Evolutionary conservation across 306 rosid genomes (phyloP), one percentile per base, ranked within the genome.

Genomic region (Mimosa bimucronata): DNA sequence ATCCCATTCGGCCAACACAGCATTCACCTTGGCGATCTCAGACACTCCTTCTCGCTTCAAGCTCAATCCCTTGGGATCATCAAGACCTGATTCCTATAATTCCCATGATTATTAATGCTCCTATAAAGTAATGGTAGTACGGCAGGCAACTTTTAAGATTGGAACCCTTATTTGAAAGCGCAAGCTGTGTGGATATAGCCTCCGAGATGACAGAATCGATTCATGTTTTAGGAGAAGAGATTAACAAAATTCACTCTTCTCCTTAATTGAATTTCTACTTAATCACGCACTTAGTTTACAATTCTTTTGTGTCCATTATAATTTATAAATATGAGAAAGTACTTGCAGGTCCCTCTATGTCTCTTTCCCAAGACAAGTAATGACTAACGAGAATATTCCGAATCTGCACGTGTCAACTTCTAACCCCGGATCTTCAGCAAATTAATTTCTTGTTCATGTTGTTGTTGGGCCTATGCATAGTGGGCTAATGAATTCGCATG

Each of bases 1-100:
- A 88, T 94, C 70, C 95, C 91, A 1, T 46, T 94, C 89, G 97
- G 98, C 1, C 64, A 71, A 25, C 97, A 95, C 37, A 74, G 74
- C 72, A 85, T 92, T 75, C 87, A 90, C 57, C 79, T 95, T 75
- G 98, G 94, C 7, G 87, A 88, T 55, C 73, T 82, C 31, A 82
- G 77, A 30, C 98, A 91, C 71, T 86, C 86, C 7, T 52, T 92
- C 0, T 88, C 97, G 14, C 88, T 94, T 68, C 89, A 91, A 87
- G 92, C 90, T 2, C 61, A 52, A 42, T 52, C 88, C 55, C 83
- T 88, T 23, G 89, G 96, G 30, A 85, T 87, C 50, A 87, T 91
- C 80, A 91, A 91, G 79, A 86, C 91, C 19, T 92, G 79, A 83
- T 61, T 61, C 0, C 16, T 12, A 2, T 58, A 26, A 58, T 40